Base-by-base conservation (phyloP, 2,329 filamentous ascomycete species). In the Scopulariopsis brevicaulis region DNA sequence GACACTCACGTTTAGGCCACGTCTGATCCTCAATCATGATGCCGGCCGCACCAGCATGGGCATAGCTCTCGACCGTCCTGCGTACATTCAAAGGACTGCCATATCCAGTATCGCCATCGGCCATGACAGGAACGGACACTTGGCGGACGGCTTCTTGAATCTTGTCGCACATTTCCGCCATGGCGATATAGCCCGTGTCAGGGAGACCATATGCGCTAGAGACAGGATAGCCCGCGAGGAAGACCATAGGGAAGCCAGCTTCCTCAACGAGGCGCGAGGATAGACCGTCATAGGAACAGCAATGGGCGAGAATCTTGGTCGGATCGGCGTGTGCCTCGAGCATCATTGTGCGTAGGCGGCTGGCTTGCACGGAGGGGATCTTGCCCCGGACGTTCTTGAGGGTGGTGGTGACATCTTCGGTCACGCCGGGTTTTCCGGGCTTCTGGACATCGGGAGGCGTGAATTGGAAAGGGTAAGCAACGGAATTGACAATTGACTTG, bases 181-280 rank as follows among this genome's bases (percentile, higher is more conserved):
- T 72, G 1, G 75, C 74, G 57, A 78, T 77, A 55, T 78, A 78
- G 1, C 76, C 75, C 1, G 76, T 75, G 60, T 78, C 75, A 0
- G 75, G 75, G 0, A 78, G 65, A 1, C 73, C 72, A 55, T 71
- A 69, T 0, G 71, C 62, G 18, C 67, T 70, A 0, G 75, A 66
- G 14, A 77, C 70, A 0, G 73, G 64, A 59, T 73, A 77, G 0
- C 74, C 74, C 0, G 73, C 69, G 0, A 77, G 64, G 58, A 77
- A 77, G 11, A 76, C 60, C 54, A 77, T 65, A 0, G 74, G 75
- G 53, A 77, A 77, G 0, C 74, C 74, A 1, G 74, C 72, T 60
- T 77, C 73, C 58, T 77, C 71, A 6, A 72, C 69, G 0, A 78
- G 64, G 0, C 73, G 70, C 1, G 75, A 74, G 24, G 69, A 72